phyloP scores from a whole-genome alignment of 129 eudicot genomes.

The Solidago caesia region DNA sequence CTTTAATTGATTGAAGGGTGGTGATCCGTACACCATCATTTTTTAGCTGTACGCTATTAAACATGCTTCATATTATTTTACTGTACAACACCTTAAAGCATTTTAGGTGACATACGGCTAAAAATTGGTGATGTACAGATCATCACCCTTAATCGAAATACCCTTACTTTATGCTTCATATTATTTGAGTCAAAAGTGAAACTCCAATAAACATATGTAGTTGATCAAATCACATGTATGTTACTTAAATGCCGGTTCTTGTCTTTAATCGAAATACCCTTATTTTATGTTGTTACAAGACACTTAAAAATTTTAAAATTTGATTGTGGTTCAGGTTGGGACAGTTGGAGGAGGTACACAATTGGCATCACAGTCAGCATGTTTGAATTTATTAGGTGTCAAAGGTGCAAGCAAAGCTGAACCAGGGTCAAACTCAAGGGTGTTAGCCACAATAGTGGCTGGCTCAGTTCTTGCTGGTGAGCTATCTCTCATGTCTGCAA shows the following conservation, averaged over 20 bases:
- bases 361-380: constrained; percentile 75
- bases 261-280: constrained; percentile 1
- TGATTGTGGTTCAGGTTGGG: constrained; percentile 49
- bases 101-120: too few species aligned
- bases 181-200: background rate
- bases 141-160: too few species aligned
- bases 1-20: background rate
- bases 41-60: background rate
- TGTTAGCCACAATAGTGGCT: constrained; percentile 62
- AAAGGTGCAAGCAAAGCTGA: constrained; percentile 63
- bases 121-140: too few species aligned
- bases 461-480: constrained; percentile 83
- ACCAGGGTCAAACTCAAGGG: constrained; percentile 68
- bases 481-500: constrained; percentile 71
- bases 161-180: too few species aligned
- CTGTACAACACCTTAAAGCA: background rate
- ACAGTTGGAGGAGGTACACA: constrained; percentile 85
- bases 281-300: background rate
- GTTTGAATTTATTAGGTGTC: constrained; percentile 71
- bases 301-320: background rate
- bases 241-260: constrained; percentile 7
- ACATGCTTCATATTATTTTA: background rate
- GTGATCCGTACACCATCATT: too few species aligned
- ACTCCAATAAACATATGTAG: background rate
- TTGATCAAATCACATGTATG: constrained; percentile 23